Percentiles rank a stretch among this genome's conserved stretches.
phyloP scores from a whole-genome alignment of 441 rosid genomes.

The Euphorbia schlechtendalii region DNA sequence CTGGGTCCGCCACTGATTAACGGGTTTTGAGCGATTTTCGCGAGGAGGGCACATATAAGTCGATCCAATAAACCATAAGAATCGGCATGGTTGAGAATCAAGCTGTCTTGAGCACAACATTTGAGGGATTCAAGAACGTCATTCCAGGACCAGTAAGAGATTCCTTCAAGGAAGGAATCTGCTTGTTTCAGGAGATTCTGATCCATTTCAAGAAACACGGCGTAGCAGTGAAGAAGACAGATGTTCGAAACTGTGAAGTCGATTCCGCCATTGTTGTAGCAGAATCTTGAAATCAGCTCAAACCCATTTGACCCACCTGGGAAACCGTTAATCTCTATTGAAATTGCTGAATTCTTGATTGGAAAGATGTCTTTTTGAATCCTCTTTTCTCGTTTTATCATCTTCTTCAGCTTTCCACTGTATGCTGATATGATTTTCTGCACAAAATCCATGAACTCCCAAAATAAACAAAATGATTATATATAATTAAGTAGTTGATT shows the following conservation, averaged over 20 bases:
- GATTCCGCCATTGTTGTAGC: conserved; percentile 49
- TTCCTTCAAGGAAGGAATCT: conserved; percentile 45
- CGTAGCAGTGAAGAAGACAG: conserved; percentile 46
- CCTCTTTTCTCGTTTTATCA: conserved; percentile 42
- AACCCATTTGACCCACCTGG: conserved; percentile 69
- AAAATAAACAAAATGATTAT: background rate
- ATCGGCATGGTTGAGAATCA: conserved; percentile 44
- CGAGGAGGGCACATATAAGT: conserved; percentile 43
- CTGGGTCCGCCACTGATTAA: conserved; percentile 6
- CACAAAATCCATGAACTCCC: background rate
- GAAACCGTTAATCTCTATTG: conserved; percentile 38
- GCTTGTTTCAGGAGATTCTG: conserved; percentile 57
- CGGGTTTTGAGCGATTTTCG: conserved; percentile 52
- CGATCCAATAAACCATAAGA: conserved; percentile 46
- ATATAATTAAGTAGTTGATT: background rate
- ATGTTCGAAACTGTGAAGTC: conserved; percentile 46
- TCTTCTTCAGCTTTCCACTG: conserved; percentile 49
- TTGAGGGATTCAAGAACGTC: conserved; percentile 47
- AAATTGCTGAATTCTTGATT: conserved; percentile 21
- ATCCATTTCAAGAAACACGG: conserved; percentile 58
- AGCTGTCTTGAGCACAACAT: conserved; percentile 32
- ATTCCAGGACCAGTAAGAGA: conserved; percentile 56
- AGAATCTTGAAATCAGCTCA: conserved; percentile 55
- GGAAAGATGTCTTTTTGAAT: conserved; percentile 26
- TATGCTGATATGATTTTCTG: conserved; percentile 48